A percentile compares a stretch with the other conserved stretches of the same genome.
phyloP scores from a whole-genome alignment of 1,139 yeast genomes.

The Taphrina sp. region DNA sequence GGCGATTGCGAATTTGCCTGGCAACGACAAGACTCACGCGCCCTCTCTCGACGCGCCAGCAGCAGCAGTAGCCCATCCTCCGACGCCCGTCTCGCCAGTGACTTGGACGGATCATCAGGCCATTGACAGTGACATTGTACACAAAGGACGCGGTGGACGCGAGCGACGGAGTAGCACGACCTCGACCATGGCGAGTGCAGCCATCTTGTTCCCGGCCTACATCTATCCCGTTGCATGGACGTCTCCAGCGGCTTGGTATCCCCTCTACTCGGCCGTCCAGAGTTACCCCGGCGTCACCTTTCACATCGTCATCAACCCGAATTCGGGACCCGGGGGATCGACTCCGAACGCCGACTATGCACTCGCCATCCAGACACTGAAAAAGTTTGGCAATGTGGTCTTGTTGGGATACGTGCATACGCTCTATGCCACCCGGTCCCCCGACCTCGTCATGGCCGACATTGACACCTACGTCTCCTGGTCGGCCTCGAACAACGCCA shows the following conservation, averaged over 20 bases:
- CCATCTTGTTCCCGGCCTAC: slow-evolving; percentile 21
- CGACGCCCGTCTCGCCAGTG: no score
- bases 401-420: slow-evolving; percentile 15
- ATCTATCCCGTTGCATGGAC: slow-evolving; percentile 14
- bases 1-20: no score
- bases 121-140: no score
- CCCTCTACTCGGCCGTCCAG: slow-evolving; percentile 9
- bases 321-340: slow-evolving; percentile 12
- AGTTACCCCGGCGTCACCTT: slow-evolving; percentile 9
- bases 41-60: no score
- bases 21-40: no score
- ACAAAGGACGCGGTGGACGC: no score
- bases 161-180: no score
- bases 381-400: slow-evolving; percentile 8
- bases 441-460: slow-evolving; percentile 13
- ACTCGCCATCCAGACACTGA: slow-evolving; percentile 1
- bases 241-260: slow-evolving; percentile 13
- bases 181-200: slow-evolving; percentile 5
- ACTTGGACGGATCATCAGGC: no score
- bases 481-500: not conserved
- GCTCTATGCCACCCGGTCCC: slow-evolving; percentile 1
- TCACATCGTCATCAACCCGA: slow-evolving; percentile 25
- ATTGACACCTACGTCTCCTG: not conserved
- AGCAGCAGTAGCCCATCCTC: no score
- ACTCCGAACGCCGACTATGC: slow-evolving; percentile 5